A percentile compares a stretch with the other conserved stretches of the same genome.
These are phyloP conservation scores for Leptodontidium sp. DNA, from an alignment of 2,329 filamentous ascomycete species.

Conservation along the genomic window DNA sequence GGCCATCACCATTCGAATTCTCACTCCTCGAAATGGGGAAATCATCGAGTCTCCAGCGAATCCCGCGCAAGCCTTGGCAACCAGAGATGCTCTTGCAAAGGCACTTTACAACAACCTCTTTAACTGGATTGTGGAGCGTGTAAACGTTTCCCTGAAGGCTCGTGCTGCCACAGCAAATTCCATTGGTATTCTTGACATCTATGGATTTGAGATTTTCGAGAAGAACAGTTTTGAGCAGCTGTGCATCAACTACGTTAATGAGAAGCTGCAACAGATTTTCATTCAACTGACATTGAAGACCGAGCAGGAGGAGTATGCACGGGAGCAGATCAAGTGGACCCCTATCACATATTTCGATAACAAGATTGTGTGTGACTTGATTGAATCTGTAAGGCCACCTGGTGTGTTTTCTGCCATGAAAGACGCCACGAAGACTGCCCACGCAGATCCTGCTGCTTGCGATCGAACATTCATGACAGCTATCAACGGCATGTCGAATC, in stretches of 20 bases:
- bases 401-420: conserved; percentile 96
- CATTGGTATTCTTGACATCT: conserved; percentile 98
- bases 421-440: conserved; percentile 97
- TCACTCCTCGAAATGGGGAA: conserved; percentile 73
- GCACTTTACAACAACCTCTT: conserved; percentile 98
- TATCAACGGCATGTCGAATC: conserved; percentile 88
- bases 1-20: conserved; percentile 86
- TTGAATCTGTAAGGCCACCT: conserved; percentile 88
- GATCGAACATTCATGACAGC: conserved; percentile 96
- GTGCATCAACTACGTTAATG: conserved; percentile 99
- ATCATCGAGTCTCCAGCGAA: conserved; percentile 83
- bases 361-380: conserved; percentile 97
- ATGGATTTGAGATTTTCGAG: conserved; percentile 99
- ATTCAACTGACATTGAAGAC: conserved; percentile 96
- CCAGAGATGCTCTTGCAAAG: conserved; percentile 90
- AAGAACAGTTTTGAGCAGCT: conserved; percentile 99
- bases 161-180: conserved; percentile 79
- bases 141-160: conserved; percentile 88
- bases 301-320: conserved; percentile 95
- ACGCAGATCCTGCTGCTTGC: conserved; percentile 92
- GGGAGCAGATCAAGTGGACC: conserved; percentile 97
- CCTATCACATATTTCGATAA: conserved; percentile 99
- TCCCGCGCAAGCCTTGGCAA: conserved; percentile 82
- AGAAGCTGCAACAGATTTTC: conserved; percentile 99
- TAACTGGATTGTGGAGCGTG: conserved; percentile 95